Conservation (phyloP, 1,284 basidiomycete species). For the Cryptococcus sp. region DNA sequence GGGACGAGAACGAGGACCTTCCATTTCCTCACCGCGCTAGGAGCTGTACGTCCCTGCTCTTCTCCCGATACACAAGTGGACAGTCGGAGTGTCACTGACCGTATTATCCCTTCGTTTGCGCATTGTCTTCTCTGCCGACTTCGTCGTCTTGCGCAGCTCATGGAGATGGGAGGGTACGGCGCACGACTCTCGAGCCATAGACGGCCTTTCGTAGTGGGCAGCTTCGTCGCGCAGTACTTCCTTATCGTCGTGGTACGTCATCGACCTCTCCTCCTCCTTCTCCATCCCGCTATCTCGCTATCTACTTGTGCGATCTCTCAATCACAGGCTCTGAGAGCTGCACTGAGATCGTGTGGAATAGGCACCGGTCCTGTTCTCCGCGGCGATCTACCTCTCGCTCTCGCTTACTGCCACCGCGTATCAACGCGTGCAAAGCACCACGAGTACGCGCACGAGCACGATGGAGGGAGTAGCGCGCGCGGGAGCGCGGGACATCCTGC, state of each 20-base stretch:
- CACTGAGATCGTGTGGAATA: conserved; percentile 8
- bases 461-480: not conserved
- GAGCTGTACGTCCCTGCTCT: conserved; percentile 7
- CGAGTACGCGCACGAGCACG: too few species aligned
- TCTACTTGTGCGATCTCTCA: not conserved
- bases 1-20: conserved; percentile 7
- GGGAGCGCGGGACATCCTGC: conserved; percentile 27
- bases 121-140: not conserved
- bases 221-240: conserved; percentile 50
- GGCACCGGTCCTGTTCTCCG: conserved; percentile 52
- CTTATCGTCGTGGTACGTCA: conserved; percentile 52
- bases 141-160: conserved; percentile 19
- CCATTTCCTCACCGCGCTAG: conserved; percentile 11
- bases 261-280: not conserved
- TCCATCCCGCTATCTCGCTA: not conserved
- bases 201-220: conserved; percentile 30
- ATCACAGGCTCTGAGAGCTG: not conserved
- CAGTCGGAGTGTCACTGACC: too few species aligned
- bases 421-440: not conserved
- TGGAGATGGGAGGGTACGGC: conserved; percentile 44
- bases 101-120: not conserved
- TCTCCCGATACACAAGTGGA: too few species aligned
- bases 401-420: conserved; percentile 35
- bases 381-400: conserved; percentile 51
- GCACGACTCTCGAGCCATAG: conserved; percentile 29